Evolutionary conservation across 805 yeast genomes (phyloP), one percentile per base, ranked within the genome.

Genomic region (Yarrowia bubula): DNA sequence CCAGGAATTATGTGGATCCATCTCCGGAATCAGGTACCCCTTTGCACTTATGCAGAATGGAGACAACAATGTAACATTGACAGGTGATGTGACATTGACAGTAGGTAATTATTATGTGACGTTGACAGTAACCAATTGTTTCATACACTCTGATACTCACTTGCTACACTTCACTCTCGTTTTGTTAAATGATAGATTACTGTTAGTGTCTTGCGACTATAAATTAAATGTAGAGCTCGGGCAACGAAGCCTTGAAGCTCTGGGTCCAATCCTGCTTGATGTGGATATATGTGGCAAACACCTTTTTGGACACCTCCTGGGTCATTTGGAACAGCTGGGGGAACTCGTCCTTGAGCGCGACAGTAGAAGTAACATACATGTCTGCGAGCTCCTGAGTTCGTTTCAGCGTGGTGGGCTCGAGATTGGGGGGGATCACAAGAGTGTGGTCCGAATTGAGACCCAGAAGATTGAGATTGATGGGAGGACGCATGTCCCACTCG

Each of bases 401-500:
- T 32, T 43, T 58, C 35, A 58, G 42, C 18, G 64, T 43, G 22
- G 64, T 58, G 32, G 64, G 64, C 35, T 58, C 64, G 51, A 58
- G 33, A 18, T 58, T 43, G 35, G 64, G 51, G 13, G 64, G 64
- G 14, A 58, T 17, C 42, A 44, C 64, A 22, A 58, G 35, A 2
- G 51, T 9, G 13, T 58, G 39, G 11, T 33, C 41, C 37, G 64
- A 43, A 42, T 43, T 58, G 51, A 55, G 62, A 2, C 62, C 62
- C 2, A 55, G 46, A 31, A 39, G 37, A 31, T 31, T 42, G 62
- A 58, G 64, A 11, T 58, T 44, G 32, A 43, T 43, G 41, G 64
- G 51, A n/a, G 64, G 64, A 43, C 64, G 39, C 41, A 43, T 33
- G 18, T 42, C 64, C 64, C 64, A 58, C 18, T 58, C 64, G 22